These are phyloP conservation scores for Hevea brasiliensis DNA, from an alignment of 345 rosid species.

Conservation along the genomic window DNA sequence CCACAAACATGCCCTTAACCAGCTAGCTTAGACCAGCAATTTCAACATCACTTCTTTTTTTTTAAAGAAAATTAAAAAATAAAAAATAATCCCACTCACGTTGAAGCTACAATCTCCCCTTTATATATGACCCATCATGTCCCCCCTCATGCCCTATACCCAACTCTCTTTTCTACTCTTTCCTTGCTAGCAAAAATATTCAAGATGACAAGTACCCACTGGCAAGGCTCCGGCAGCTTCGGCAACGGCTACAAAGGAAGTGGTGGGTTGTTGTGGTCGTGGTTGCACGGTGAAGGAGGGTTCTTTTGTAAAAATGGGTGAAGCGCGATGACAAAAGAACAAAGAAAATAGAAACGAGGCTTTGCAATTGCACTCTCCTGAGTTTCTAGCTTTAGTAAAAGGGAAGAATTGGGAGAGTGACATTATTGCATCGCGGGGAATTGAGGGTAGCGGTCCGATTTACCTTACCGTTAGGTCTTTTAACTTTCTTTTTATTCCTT, in stretches of 20 bases:
- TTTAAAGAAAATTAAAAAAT: not conserved
- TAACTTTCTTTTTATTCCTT: slow-evolving; percentile 12
- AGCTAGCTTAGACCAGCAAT: slow-evolving; percentile 28
- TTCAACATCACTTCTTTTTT: slow-evolving; percentile 35
- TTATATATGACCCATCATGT: slow-evolving; percentile 57
- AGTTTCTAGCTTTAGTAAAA: slow-evolving; percentile 41
- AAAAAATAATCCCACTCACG: slow-evolving; percentile 18
- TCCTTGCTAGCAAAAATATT: slow-evolving; percentile 7
- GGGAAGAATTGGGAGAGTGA: slow-evolving; percentile 67
- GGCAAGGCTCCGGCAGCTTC: slow-evolving; percentile 4
- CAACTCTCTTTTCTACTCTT: slow-evolving; percentile 5
- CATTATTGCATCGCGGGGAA: slow-evolving; percentile 84
- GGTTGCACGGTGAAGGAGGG: slow-evolving; percentile 21
- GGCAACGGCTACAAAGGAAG: slow-evolving; percentile 19
- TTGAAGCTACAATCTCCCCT: slow-evolving; percentile 47
- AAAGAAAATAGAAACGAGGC: slow-evolving; percentile 28
- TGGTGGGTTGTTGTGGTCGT: not conserved
- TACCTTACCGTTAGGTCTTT: slow-evolving; percentile 21
- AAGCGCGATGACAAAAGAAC: slow-evolving; percentile 20
- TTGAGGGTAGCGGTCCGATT: slow-evolving; percentile 94
- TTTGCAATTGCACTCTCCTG: slow-evolving; percentile 82
- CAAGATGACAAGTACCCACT: slow-evolving; percentile 15
- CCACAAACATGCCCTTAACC: slow-evolving; percentile 60
- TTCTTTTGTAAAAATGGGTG: slow-evolving; percentile 36
- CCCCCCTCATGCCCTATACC: slow-evolving; percentile 37